These are phyloP conservation scores for Zanthoxylum bungeanum DNA, from an alignment of 345 rosid genomes.

Conservation along the genomic window DNA sequence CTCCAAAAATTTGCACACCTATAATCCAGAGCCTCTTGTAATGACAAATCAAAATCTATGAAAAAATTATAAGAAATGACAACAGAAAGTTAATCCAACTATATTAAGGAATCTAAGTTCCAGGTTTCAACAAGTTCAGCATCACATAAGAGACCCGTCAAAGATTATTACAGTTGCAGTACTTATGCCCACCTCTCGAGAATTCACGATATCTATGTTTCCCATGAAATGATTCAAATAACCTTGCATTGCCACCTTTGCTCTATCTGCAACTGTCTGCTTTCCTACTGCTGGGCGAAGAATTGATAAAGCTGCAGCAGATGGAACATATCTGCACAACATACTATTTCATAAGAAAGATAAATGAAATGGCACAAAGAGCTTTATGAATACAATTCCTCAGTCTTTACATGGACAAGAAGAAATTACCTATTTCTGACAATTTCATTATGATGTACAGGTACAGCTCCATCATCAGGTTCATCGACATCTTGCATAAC, in stretches of 20 bases:
- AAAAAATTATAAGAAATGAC: not conserved
- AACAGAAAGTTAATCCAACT: not conserved
- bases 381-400: not conserved
- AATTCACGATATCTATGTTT: conserved; percentile 79
- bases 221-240: conserved; percentile 88
- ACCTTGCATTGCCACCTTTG: conserved; percentile 83
- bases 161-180: not conserved
- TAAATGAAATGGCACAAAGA: not conserved
- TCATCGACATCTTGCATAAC: conserved; percentile 86
- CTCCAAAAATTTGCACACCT: conserved; percentile 95
- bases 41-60: not conserved
- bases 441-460: conserved; percentile 60
- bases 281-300: conserved; percentile 67
- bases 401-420: not conserved
- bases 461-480: conserved; percentile 86
- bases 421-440: conserved; percentile 58
- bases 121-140: not conserved
- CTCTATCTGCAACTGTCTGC: conserved; percentile 60
- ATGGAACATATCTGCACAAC: conserved; percentile 65
- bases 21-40: conserved; percentile 2
- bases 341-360: conserved; percentile 8
- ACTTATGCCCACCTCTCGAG: conserved; percentile 58
- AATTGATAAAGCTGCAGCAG: conserved; percentile 70
- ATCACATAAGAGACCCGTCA: conserved; percentile 1
- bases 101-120: not conserved